Percentiles rank a stretch among this genome's conserved stretches.
phyloP scores from a whole-genome alignment of 495 filamentous ascomycete species.

The Clohesyomyces aquaticus region DNA sequence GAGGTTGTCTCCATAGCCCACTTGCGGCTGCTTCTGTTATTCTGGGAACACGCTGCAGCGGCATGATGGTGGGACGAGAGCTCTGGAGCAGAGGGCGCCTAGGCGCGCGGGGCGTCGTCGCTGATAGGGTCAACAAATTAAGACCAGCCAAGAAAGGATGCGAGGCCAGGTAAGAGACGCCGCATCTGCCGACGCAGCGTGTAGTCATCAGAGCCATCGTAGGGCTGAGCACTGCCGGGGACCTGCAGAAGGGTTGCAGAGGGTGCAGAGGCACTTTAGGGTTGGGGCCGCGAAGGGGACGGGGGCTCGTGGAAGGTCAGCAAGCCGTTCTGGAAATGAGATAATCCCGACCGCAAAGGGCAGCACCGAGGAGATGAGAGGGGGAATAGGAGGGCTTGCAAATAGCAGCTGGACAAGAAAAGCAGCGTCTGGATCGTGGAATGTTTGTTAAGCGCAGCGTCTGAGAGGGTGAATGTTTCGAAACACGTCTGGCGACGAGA shows the following conservation, averaged over 20 bases:
- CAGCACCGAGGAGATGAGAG: conserved; percentile 22
- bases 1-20: conserved; percentile 15
- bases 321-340: conserved; percentile 28
- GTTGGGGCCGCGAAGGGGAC: too few species aligned
- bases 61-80: conserved; percentile 17
- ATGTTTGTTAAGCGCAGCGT: conserved; percentile 17
- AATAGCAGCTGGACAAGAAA: conserved; percentile 17
- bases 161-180: conserved; percentile 18
- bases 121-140: conserved; percentile 34
- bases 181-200: conserved; percentile 6
- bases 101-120: conserved; percentile 14
- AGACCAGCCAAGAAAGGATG: conserved; percentile 20
- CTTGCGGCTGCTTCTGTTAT: conserved; percentile 34
- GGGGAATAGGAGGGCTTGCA: conserved; percentile 12
- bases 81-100: conserved; percentile 23
- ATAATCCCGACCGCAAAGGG: neutral
- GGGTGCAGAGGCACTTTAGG: too few species aligned
- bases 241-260: conserved; percentile 13
- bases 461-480: conserved; percentile 35
- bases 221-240: conserved; percentile 36
- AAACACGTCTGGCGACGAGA: conserved; percentile 18
- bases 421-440: neutral
- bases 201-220: conserved; percentile 22
- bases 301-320: conserved; percentile 10
- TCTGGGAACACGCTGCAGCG: conserved; percentile 27